Evolutionary conservation across 176 grass and related monocot genomes (phyloP).

Genomic region (Hsuehochloa calcarea): DNA sequence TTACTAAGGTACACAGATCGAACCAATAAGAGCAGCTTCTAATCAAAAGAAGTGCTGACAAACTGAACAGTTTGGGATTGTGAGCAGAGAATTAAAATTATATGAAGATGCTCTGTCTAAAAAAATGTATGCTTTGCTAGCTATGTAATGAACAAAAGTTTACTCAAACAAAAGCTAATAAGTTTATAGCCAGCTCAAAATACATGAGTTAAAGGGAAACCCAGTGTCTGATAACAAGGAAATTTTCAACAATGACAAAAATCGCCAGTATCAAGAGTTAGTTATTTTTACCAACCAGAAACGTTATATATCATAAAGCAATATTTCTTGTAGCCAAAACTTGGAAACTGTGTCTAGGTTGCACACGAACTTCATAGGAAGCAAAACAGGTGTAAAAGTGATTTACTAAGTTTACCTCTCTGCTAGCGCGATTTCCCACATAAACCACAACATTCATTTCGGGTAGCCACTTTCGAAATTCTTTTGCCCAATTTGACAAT

Average conservation of each 20-base stretch:
- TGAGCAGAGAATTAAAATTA: neutral
- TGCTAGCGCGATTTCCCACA: constrained; percentile 98
- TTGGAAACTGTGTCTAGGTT: neutral
- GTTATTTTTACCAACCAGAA: neutral
- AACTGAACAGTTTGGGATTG: neutral
- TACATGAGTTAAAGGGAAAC: neutral
- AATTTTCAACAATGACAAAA: neutral
- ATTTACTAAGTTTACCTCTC: constrained; percentile 64
- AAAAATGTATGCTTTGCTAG: neutral
- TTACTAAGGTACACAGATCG: neutral
- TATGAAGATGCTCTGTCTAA: neutral
- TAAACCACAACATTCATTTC: constrained; percentile 94
- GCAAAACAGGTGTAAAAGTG: neutral
- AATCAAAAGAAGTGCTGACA: neutral
- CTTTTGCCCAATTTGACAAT: constrained; percentile 92
- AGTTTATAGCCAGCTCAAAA: constrained; percentile 14
- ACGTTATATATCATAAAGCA: neutral
- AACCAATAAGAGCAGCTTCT: neutral
- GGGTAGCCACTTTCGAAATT: constrained; percentile 96
- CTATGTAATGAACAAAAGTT: neutral
- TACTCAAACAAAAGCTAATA: neutral
- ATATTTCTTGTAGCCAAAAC: neutral
- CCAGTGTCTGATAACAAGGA: neutral
- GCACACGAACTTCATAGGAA: neutral
- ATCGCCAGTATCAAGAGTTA: neutral